These are phyloP conservation scores for Chlorella sp. DNA, from an alignment of 139 green algal species.

Conservation along the genomic window DNA sequence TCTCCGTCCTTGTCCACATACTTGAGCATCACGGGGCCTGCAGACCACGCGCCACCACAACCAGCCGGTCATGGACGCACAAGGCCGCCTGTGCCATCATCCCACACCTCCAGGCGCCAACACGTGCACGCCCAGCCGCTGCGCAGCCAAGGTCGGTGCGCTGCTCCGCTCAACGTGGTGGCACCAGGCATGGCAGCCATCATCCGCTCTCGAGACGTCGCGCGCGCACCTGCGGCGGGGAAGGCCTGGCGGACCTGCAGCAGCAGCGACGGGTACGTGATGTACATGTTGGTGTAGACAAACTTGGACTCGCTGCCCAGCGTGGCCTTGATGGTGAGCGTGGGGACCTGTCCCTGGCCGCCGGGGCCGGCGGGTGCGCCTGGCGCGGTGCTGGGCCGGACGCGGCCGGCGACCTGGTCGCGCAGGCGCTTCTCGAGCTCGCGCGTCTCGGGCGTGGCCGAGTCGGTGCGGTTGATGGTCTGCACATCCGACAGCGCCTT, in stretches of 20 bases:
- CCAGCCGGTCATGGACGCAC: neutral
- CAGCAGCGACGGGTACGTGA: slow-evolving; percentile 70
- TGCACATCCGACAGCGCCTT: slow-evolving; percentile 68
- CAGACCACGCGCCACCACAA: neutral
- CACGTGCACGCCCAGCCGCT: too few species aligned
- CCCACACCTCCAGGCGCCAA: too few species aligned
- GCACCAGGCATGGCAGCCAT: neutral
- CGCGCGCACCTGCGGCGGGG: slow-evolving; percentile 31
- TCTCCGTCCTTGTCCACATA: slow-evolving; percentile 68
- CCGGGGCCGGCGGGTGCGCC: neutral
- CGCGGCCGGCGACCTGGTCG: slow-evolving; percentile 42
- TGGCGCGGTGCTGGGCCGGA: neutral
- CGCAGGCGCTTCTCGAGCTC: slow-evolving; percentile 64
- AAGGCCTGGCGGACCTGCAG: slow-evolving; percentile 63
- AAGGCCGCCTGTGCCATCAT: neutral
- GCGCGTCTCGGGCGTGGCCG: slow-evolving; percentile 49
- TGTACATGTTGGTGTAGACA: slow-evolving; percentile 51
- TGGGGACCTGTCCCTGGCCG: slow-evolving; percentile 9
- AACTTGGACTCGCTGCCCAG: slow-evolving; percentile 65
- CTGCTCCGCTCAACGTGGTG: too few species aligned
- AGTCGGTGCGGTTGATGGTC: slow-evolving; percentile 35
- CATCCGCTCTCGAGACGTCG: neutral
- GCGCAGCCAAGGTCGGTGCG: too few species aligned
- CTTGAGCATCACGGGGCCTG: slow-evolving; percentile 46
- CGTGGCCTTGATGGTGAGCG: slow-evolving; percentile 44